These are phyloP conservation scores for Cruciata laevipes DNA, from an alignment of 257 asterid genomes.

Conservation along the genomic window DNA sequence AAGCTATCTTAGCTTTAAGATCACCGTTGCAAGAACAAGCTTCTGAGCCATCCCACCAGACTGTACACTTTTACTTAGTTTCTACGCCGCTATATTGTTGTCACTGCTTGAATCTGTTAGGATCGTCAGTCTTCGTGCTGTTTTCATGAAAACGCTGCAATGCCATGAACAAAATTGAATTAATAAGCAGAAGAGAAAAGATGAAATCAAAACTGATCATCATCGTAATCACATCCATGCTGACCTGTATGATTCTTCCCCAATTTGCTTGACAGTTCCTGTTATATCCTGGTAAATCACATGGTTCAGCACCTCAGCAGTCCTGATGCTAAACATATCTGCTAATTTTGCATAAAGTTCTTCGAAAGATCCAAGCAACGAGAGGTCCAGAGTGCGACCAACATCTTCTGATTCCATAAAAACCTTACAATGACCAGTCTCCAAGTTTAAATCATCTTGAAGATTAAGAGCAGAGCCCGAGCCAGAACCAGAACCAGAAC, in stretches of 20 bases:
- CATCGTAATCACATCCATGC: constrained; percentile 2
- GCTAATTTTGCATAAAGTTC: constrained; percentile 51
- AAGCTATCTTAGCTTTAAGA: neutral
- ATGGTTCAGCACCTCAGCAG: constrained; percentile 44
- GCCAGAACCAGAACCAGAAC: constrained; percentile 43
- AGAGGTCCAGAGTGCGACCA: constrained; percentile 71
- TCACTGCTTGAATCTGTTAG: constrained; percentile 48
- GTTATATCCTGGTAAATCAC: constrained; percentile 47
- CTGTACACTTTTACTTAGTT: constrained; percentile 21
- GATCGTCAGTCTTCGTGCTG: constrained; percentile 59
- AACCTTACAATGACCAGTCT: constrained; percentile 66
- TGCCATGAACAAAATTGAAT: neutral
- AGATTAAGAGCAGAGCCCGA: constrained; percentile 37
- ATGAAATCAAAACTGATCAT: neutral
- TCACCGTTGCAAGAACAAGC: constrained; percentile 14
- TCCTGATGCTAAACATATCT: constrained; percentile 46
- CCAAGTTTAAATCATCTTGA: constrained; percentile 36
- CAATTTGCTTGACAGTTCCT: constrained; percentile 50
- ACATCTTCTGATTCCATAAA: constrained; percentile 79
- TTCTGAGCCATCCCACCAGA: constrained; percentile 22
- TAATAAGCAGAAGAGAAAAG: too few relatives aligned
- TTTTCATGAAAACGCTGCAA: constrained; percentile 54
- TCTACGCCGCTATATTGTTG: constrained; percentile 39
- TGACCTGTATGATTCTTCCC: constrained; percentile 65
- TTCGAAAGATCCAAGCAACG: constrained; percentile 55